phyloP scores from a whole-genome alignment of 2,329 filamentous ascomycete genomes.

The Colletotrichum euphorbiae region DNA sequence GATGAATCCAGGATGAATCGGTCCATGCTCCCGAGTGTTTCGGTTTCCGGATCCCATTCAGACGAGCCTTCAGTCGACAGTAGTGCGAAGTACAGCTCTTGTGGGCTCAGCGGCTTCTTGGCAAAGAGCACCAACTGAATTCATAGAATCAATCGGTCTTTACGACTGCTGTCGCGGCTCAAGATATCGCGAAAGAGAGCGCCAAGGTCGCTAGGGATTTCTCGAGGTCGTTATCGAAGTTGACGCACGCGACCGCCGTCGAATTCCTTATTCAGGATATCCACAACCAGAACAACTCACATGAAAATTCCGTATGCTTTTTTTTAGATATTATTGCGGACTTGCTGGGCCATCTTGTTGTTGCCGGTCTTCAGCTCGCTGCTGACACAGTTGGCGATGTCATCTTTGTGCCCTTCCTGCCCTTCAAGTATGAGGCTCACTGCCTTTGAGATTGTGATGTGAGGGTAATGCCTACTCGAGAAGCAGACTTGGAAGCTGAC shows the following conservation, averaged over 20 bases:
- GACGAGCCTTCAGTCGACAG: conserved; percentile 25
- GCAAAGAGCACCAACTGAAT: conserved; percentile 64
- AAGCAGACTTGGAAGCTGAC: conserved; percentile 42
- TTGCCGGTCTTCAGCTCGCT: conserved; percentile 41
- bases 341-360: background rate
- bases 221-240: conserved; percentile 42
- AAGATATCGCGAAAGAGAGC: conserved; percentile 62
- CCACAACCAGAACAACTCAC: conserved; percentile 55
- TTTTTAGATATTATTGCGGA: conserved; percentile 48
- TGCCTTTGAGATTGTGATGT: conserved; percentile 44
- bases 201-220: conserved; percentile 52
- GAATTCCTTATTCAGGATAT: conserved; percentile 52
- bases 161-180: conserved; percentile 54
- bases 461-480: conserved; percentile 26
- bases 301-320: conserved; percentile 58
- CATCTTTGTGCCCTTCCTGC: conserved; percentile 45
- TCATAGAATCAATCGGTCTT: conserved; percentile 54
- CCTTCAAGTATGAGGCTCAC: conserved; percentile 45
- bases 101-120: conserved; percentile 50
- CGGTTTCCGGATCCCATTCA: conserved; percentile 38
- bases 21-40: conserved; percentile 43
- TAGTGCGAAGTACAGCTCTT: conserved; percentile 58
- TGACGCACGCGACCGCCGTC: conserved; percentile 43
- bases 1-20: conserved; percentile 53
- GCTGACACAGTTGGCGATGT: conserved; percentile 50